Base-by-base conservation (phyloP, 345 rosid species). In the Lumnitzera littorea region DNA sequence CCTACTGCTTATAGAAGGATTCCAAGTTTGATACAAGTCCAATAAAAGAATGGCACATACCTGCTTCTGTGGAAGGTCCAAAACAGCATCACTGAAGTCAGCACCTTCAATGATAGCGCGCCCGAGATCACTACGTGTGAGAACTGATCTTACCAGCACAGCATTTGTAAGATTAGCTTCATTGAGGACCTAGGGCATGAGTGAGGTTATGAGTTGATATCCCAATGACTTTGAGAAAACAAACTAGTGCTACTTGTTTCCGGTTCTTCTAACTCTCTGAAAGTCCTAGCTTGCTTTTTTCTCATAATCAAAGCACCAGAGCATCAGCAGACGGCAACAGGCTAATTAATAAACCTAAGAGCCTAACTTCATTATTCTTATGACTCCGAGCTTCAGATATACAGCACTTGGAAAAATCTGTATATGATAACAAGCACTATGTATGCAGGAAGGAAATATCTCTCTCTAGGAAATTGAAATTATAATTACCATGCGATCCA, bases 51-150 rank as follows among this genome's bases (percentile, higher is more conserved):
- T 36, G 7, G 43, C 43, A 36, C 7, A 6, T 23, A 89, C 96
- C 91, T 85, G 94, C 73, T 89, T 92, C 62, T 87, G 96, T 16
- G 87, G 66, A 76, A 89, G 97, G 69, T 87, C 98, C 46, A 92
- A 51, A 60, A 92, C 97, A 55, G 97, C 96, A 67, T 92, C 98
- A 70, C 97, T 89, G 76, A 87, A 92, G 72, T 92, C 97, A 29
- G 98, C 98, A 50, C 98, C 98, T 71, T 84, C 90, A 55, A 92
- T 85, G 12, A 68, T 61, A 46, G 98, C 98, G 70, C 95, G 91
- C 17, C 96, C 96, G 14, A 92, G 94, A 68, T 92, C 98, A 67
- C 94, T 92, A 16, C 98, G 88, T 14, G 96, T 92, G 50, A 89
- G 82, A 31, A 89, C 98, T 1, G 96, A 66, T 61, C 96, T 80